Conservation (phyloP, 768 basidiomycete species). For the Collybia nuda region DNA sequence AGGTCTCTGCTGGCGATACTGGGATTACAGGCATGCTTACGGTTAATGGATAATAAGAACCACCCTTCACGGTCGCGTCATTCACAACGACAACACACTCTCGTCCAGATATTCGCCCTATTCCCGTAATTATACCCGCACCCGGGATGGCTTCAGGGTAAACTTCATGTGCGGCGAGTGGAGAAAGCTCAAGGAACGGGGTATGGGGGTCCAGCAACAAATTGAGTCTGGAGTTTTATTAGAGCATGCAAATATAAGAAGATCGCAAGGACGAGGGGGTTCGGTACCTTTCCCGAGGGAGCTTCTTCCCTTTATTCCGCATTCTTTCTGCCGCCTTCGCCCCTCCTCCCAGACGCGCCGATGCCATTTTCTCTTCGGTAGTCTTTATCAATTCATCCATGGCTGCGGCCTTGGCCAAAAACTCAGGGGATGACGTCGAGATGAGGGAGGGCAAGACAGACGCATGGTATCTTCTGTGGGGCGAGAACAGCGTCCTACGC, state of each 20-base stretch:
- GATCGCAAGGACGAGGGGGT: not conserved
- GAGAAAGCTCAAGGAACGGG: slow-evolving; percentile 87
- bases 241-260: not conserved
- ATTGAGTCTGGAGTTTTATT: slow-evolving; percentile 46
- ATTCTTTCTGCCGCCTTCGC: slow-evolving; percentile 72
- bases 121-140: slow-evolving; percentile 88
- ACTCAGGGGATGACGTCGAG: slow-evolving; percentile 71
- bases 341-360: slow-evolving; percentile 72
- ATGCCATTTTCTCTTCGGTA: slow-evolving; percentile 56
- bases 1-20: too few species aligned
- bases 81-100: slow-evolving; percentile 93
- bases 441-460: slow-evolving; percentile 72
- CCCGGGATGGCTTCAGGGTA: slow-evolving; percentile 82
- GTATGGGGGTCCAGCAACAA: slow-evolving; percentile 81
- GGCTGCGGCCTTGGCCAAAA: slow-evolving; percentile 58
- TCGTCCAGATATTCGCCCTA: slow-evolving; percentile 73
- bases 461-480: slow-evolving; percentile 58
- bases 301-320: slow-evolving; percentile 74
- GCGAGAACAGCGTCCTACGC: slow-evolving; percentile 7
- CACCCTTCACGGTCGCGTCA: slow-evolving; percentile 92
- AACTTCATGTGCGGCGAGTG: slow-evolving; percentile 85
- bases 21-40: slow-evolving; percentile 32
- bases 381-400: slow-evolving; percentile 73
- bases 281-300: slow-evolving; percentile 79
- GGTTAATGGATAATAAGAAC: slow-evolving; percentile 88